Evolutionary conservation across 257 asterid genomes (phyloP).

Genomic region (Solanum sejunctum): DNA sequence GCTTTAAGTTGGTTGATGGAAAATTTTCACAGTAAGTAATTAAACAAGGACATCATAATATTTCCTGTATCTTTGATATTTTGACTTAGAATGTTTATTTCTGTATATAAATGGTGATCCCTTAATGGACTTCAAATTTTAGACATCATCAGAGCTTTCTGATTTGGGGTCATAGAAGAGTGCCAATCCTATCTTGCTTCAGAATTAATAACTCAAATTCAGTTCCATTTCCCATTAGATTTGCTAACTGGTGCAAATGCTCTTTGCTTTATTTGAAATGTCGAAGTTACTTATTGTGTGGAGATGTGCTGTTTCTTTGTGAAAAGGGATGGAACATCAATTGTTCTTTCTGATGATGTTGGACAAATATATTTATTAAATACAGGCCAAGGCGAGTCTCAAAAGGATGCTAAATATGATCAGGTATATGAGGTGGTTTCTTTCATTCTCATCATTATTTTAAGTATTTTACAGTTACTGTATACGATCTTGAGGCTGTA

Average conservation of each 20-base stretch:
- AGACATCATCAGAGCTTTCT: not conserved
- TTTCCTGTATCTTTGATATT: not conserved
- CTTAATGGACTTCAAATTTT: not conserved
- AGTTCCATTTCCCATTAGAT: not conserved
- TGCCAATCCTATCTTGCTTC: not conserved
- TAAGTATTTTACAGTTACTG: not conserved
- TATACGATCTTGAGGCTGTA: constrained; percentile 20
- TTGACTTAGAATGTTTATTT: not conserved
- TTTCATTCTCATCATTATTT: not conserved
- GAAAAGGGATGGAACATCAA: constrained; percentile 93
- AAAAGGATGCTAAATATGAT: constrained; percentile 93
- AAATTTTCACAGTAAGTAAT: constrained; percentile 88
- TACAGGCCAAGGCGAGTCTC: constrained; percentile 98
- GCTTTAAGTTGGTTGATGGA: constrained; percentile 93
- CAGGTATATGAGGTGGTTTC: constrained; percentile 42
- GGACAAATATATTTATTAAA: constrained; percentile 88
- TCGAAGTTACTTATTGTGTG: not conserved
- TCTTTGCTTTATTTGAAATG: not conserved
- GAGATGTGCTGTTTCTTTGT: constrained; percentile 22
- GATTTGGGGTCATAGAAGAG: not conserved
- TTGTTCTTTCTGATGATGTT: constrained; percentile 94
- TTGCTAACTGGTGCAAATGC: not conserved
- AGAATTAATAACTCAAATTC: not conserved
- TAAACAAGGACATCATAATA: not conserved
- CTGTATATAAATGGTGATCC: not conserved